Base-by-base conservation (phyloP, 2,329 filamentous ascomycete species). In the Hymenoscyphus occultus region DNA sequence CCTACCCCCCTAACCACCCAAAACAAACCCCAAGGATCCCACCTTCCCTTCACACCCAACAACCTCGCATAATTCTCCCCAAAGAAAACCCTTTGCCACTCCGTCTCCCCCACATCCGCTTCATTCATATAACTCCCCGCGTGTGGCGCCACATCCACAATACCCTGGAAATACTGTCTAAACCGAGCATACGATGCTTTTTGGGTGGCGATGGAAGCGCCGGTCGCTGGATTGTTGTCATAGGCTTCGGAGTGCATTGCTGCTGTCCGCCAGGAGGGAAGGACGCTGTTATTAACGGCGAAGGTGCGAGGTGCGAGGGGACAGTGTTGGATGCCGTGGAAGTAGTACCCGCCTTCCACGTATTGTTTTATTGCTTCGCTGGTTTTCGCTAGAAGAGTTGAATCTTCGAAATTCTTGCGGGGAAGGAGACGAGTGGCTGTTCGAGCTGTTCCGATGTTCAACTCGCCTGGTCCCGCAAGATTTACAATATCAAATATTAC, bases 61-160 rank as follows among this genome's bases (percentile, higher is more conserved):
- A 84, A 69, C 13, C 68, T 67, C 2, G 71, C 64, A 65, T 83
- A 84, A 10, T 66, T 66, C 19, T 35, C 57, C 5, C 69, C 69
- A 61, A 61, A 69, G 56, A 69, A 70, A 32, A 45, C 63, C 32
- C 65, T 39, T 22, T 66, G 75, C 72, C 76, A 82, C 51, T 78
- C 68, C 0, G 74, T 74, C 71, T 81, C 76, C 54, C 73, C 72
- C 60, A 80, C 78, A 72, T 83, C 78, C 2, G 79, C 81, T 74
- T 85, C 82, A 69, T 82, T 83, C 76, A 81, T 76, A 72, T 83
- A 83, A 2, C 77, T 75, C 4, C 78, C 80, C 9, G 76, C 73
- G 0, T 74, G 75, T 0, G 64, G 64, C 3, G 64, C 61, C 3
- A 67, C 63, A n/a, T 42, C 60, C 4, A 67, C 51, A 32, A 67